Conservation (phyloP, 2,329 filamentous ascomycete species). For the Cadophora sp. region DNA sequence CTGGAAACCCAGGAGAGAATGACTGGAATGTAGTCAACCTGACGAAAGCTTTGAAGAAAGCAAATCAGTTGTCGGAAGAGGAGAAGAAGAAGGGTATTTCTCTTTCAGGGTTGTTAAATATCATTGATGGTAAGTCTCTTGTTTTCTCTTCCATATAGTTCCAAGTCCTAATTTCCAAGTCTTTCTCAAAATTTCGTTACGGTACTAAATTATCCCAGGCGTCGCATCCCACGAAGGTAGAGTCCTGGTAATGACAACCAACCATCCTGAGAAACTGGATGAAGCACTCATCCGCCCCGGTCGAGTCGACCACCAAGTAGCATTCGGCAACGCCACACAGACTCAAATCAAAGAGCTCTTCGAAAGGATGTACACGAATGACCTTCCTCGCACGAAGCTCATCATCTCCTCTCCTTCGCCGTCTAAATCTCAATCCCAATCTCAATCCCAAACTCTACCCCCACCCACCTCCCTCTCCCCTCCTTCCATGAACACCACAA, state of each 20-base stretch:
- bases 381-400: slow-evolving; percentile 42
- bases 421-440: neutral
- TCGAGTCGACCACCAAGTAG: slow-evolving; percentile 73
- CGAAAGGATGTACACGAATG: slow-evolving; percentile 62
- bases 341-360: slow-evolving; percentile 64
- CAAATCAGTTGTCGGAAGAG: slow-evolving; percentile 46
- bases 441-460: neutral
- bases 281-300: slow-evolving; percentile 77
- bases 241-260: slow-evolving; percentile 84
- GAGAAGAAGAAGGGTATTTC: slow-evolving; percentile 60
- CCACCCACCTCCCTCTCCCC: neutral
- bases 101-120: slow-evolving; percentile 80
- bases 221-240: slow-evolving; percentile 81
- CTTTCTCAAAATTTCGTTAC: neutral
- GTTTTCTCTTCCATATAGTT: neutral
- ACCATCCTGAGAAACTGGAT: slow-evolving; percentile 75
- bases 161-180: neutral
- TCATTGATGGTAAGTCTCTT: slow-evolving; percentile 55
- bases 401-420: slow-evolving; percentile 2
- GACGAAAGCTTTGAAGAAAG: slow-evolving; percentile 52
- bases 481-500: neutral
- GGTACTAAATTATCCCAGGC: slow-evolving; percentile 45
- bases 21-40: slow-evolving; percentile 50
- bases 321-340: slow-evolving; percentile 64
- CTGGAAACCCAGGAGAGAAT: slow-evolving; percentile 18